Evolutionary conservation across 805 yeast genomes (phyloP), one percentile per base, ranked within the genome.

Genomic region (Metschnikowia baotianmanensis): DNA sequence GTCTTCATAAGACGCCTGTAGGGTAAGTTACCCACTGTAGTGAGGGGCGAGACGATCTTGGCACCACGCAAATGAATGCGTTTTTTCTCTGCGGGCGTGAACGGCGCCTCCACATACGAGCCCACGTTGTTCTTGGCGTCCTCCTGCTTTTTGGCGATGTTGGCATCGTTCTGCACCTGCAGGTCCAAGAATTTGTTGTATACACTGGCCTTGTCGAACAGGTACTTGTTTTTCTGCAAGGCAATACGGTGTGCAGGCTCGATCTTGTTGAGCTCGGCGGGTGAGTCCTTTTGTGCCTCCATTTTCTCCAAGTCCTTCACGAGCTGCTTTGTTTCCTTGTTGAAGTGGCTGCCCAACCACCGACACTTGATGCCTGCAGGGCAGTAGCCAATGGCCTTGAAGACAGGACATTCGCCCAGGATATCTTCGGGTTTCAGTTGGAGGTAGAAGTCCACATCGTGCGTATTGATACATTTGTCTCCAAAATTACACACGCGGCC

Each of bases 21-120:
- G 12, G 99, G 99, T 54, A 93, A 72, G 63, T 93, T 93, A 17
- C 99, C 99, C 5, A 93, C 99, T 0, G 99, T 93, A 24, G 99
- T 95, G 47, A 93, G 74, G 1, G 99, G 99, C 2, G 97, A 87
- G 6, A 93, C 82, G 45, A 93, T 88, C 63, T 89, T 89, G 50
- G 91, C 91, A 33, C 78, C 70, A 25, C 69, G 67, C 38, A 86
- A 73, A 56, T 89, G 69, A 34, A 93, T 58, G 42, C 65, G 73
- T 61, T 83, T 86, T 77, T 93, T 93, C 61, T 93, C 98, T n/a
- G 75, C 67, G 0, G 87, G 73, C 53, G 78, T 79, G 63, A 83
- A 79, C 15, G 89, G 83, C 1, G 95, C 76, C 57, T 91, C 97
- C 39, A 78, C 67, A 56, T 80, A 91, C n/a, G 69, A 65, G 13